Evolutionary conservation across 1,139 yeast genomes (phyloP).

Genomic region (Yarrowia galli): DNA sequence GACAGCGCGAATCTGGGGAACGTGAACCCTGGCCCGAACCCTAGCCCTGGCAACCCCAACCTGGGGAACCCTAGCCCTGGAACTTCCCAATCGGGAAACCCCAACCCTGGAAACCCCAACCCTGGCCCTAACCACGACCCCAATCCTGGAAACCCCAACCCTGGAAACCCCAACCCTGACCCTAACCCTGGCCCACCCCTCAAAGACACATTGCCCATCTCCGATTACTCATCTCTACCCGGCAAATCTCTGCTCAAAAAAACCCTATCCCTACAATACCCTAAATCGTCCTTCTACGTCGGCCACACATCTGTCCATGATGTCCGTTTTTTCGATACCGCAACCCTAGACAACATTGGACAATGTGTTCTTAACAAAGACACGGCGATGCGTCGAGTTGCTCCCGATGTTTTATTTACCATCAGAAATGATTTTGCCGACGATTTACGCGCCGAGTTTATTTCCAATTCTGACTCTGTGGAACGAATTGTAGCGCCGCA

Average conservation of each 20-base stretch:
- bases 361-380: slow-evolving; percentile 51
- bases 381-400: slow-evolving; percentile 50
- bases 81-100: too few relatives aligned
- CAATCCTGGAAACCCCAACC: too few relatives aligned
- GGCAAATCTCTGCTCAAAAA: slow-evolving; percentile 53
- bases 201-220: slow-evolving; percentile 46
- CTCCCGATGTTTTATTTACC: slow-evolving; percentile 50
- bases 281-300: slow-evolving; percentile 52
- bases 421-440: slow-evolving; percentile 50
- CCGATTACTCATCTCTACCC: slow-evolving; percentile 52
- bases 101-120: background rate
- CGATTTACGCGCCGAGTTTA: slow-evolving; percentile 44
- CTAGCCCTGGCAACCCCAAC: too few relatives aligned
- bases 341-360: slow-evolving; percentile 49
- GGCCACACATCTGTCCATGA: slow-evolving; percentile 53
- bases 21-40: too few relatives aligned
- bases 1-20: background rate
- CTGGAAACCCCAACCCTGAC: background rate
- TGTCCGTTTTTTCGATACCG: slow-evolving; percentile 47
- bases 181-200: too few relatives aligned
- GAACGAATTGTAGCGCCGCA: slow-evolving; percentile 56
- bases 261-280: slow-evolving; percentile 52
- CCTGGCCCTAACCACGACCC: too few relatives aligned
- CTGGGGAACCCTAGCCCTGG: too few relatives aligned
- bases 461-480: slow-evolving; percentile 51